A percentile compares a stretch with the other conserved stretches of the same genome.
These are phyloP conservation scores for Tieghemiomyces parasiticus DNA, from an alignment of 192 early-diverging fungal species.

Conservation along the genomic window DNA sequence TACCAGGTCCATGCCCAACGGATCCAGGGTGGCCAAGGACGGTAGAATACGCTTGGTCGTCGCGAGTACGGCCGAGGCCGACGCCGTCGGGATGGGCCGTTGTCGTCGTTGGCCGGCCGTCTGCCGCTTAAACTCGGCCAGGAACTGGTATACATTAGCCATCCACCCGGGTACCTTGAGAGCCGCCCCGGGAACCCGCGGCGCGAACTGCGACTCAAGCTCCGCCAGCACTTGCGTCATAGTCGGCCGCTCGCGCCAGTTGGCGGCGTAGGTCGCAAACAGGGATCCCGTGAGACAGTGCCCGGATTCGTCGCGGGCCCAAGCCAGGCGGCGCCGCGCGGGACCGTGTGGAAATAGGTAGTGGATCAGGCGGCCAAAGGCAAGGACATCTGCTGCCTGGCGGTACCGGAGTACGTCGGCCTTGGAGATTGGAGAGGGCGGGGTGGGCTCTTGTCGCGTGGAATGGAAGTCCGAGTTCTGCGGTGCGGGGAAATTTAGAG, in stretches of 20 bases:
- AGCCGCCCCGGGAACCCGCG: neutral
- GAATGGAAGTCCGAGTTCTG: too few species aligned
- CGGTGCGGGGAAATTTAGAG: too few species aligned
- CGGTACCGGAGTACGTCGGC: neutral
- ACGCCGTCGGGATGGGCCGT: too few species aligned
- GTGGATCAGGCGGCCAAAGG: neutral
- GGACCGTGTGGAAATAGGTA: neutral
- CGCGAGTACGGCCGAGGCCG: neutral
- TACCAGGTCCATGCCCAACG: neutral
- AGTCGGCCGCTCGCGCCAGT: neutral
- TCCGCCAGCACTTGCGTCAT: neutral
- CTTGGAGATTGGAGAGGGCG: neutral
- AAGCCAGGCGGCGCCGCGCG: neutral
- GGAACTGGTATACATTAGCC: conserved; percentile 2
- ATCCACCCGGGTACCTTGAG: neutral
- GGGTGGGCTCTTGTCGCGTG: too few species aligned
- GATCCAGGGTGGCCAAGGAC: neutral
- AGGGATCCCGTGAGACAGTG: neutral
- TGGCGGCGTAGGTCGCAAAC: neutral
- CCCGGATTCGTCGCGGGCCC: neutral
- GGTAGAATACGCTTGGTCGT: conserved; percentile 1
- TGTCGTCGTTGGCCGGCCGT: too few species aligned
- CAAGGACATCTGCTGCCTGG: neutral
- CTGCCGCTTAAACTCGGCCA: neutral
- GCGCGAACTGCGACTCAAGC: neutral